Conservation (phyloP, 768 basidiomycete species). For the Ephemerocybe angulata region DNA sequence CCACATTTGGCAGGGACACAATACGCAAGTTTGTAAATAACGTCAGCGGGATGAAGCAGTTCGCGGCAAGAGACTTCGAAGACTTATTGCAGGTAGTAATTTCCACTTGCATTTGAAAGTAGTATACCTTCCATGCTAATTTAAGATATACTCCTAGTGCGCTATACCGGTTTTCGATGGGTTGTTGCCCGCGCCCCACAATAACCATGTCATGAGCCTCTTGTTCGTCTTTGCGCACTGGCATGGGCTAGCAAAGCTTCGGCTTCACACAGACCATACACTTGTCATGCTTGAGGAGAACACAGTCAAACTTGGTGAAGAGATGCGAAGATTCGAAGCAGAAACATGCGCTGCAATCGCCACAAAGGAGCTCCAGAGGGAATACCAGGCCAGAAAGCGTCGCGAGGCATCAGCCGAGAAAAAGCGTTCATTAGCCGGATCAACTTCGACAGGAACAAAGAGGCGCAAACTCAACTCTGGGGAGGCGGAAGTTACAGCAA, state of each 20-base stretch:
- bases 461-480: not conserved
- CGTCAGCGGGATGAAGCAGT: constrained; percentile 27
- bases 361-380: not conserved
- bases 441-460: not conserved
- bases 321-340: not conserved
- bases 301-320: not conserved
- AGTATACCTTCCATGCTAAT: not conserved
- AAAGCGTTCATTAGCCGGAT: no score
- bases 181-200: constrained; percentile 21
- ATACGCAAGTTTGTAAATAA: constrained; percentile 30
- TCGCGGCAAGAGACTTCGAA: constrained; percentile 35
- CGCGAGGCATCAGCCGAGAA: not conserved
- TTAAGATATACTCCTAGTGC: constrained; percentile 18
- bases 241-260: no score
- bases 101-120: not conserved
- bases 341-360: not conserved
- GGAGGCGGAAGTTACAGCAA: no score
- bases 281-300: not conserved
- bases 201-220: constrained; percentile 7
- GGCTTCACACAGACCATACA: constrained; percentile 11
- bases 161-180: constrained; percentile 32
- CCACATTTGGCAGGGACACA: constrained; percentile 26
- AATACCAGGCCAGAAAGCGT: not conserved
- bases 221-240: constrained; percentile 9
- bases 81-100: constrained; percentile 33